A percentile compares a stretch with the other conserved stretches of the same genome.
These are phyloP conservation scores for Fusarium humuli DNA, from an alignment of 2,329 filamentous ascomycete species.

Conservation along the genomic window DNA sequence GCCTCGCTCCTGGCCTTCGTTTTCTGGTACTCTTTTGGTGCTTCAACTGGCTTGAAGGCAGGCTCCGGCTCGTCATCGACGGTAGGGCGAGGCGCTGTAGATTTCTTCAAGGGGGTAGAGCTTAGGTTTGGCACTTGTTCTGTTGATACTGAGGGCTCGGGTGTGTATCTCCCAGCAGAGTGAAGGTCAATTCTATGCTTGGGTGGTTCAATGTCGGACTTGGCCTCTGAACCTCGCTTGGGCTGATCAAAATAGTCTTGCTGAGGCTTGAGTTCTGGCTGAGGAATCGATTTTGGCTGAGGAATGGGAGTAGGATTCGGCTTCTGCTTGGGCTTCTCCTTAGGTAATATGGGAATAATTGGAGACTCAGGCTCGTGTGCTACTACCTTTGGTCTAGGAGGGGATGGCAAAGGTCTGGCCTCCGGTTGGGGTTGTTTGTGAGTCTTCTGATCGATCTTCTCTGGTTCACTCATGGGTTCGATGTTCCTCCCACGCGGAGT, in stretches of 20 bases:
- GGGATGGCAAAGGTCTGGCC: conserved; percentile 4
- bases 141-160: neutral
- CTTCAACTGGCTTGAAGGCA: neutral
- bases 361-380: neutral
- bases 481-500: neutral
- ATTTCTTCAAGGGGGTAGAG: neutral
- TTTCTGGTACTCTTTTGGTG: neutral
- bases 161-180: neutral
- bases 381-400: neutral
- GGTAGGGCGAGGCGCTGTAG: neutral
- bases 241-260: neutral
- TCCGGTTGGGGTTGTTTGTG: neutral
- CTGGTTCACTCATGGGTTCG: neutral
- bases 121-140: neutral
- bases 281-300: neutral
- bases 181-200: neutral
- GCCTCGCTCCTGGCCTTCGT: neutral
- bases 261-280: neutral
- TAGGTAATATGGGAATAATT: neutral
- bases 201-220: neutral
- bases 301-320: neutral
- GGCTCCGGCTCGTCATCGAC: conserved; percentile 13
- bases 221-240: neutral
- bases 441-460: neutral
- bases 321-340: neutral